Conservation (phyloP, 148 eudicot genomes). For the Diospyros lotus region DNA sequence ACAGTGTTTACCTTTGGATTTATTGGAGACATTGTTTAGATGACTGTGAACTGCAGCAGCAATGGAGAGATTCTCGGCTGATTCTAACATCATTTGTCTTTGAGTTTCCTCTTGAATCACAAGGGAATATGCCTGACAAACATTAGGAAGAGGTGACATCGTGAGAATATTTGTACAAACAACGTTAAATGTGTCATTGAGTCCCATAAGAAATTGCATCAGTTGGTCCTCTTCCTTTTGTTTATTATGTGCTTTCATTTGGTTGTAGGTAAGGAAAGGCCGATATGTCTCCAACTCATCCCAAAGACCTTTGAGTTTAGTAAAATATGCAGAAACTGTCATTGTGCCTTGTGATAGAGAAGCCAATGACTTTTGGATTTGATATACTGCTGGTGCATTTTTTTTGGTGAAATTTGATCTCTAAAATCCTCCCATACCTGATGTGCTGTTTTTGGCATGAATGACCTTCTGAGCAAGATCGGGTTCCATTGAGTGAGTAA, state of each 20-base stretch:
- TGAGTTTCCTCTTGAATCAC: constrained; percentile 6
- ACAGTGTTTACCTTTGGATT: constrained; percentile 9
- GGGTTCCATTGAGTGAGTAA: constrained; percentile 4
- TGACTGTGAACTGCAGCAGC: constrained; percentile 1
- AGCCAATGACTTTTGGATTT: constrained; percentile 14
- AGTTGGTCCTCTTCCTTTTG: constrained; percentile 9
- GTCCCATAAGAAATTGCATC: constrained; percentile 11
- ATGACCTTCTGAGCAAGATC: background rate
- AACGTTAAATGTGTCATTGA: constrained; percentile 8
- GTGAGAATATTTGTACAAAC: constrained; percentile 11
- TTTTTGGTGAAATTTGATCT: too few relatives aligned
- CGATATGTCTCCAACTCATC: constrained; percentile 10
- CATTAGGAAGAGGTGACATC: constrained; percentile 15
- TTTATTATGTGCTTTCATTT: constrained; percentile 6
- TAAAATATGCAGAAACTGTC: constrained; percentile 11
- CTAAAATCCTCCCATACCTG: constrained; percentile 7
- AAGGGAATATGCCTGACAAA: constrained; percentile 12
- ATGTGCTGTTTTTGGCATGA: constrained; percentile 7
- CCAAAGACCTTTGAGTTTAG: constrained; percentile 16
- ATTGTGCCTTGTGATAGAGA: constrained; percentile 13
- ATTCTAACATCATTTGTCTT: constrained; percentile 1
- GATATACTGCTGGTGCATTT: constrained; percentile 4
- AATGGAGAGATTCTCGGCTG: constrained; percentile 2
- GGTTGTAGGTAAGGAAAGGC: background rate
- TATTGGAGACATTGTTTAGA: background rate